Evolutionary conservation across 345 rosid species (phyloP).

Genomic region (Limnanthes douglasii): DNA sequence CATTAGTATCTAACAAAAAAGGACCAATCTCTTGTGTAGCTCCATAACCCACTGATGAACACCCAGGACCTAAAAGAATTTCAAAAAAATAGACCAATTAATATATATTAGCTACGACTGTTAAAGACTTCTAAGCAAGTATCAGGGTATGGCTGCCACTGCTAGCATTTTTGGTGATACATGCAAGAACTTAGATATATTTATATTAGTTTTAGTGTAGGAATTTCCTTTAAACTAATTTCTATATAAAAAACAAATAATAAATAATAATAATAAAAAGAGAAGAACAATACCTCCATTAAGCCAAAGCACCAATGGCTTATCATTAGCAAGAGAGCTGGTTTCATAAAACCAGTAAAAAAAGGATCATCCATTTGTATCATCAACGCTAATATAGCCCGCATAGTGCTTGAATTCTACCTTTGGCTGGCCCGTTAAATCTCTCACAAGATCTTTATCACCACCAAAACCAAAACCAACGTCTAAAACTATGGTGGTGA

Average conservation of each 20-base stretch:
- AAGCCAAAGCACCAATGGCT: conserved; percentile 85
- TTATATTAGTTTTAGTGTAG: too few species aligned
- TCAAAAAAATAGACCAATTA: neutral
- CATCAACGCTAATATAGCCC: conserved; percentile 59
- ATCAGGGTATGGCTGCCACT: too few species aligned
- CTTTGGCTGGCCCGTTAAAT: conserved; percentile 52
- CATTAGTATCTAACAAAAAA: conserved; percentile 59
- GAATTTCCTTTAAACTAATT: too few species aligned
- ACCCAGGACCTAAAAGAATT: conserved; percentile 69
- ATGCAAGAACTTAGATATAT: too few species aligned
- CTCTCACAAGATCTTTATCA: conserved; percentile 31
- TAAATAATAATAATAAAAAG: too few species aligned
- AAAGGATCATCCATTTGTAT: conserved; percentile 47
- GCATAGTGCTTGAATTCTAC: conserved; percentile 57
- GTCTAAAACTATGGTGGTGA: too few species aligned
- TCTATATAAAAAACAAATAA: too few species aligned
- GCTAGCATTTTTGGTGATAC: too few species aligned
- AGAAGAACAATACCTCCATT: conserved; percentile 99
- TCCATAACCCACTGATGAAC: conserved; percentile 95
- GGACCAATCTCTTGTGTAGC: conserved; percentile 98
- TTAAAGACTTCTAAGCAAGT: too few species aligned
- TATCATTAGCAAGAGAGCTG: conserved; percentile 29
- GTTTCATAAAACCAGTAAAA: conserved; percentile 94
- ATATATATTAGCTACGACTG: too few species aligned
- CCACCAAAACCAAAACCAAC: too few species aligned